Base-by-base conservation (phyloP, 2,329 filamentous ascomycete genomes). In the Colletotrichum abscissum region DNA sequence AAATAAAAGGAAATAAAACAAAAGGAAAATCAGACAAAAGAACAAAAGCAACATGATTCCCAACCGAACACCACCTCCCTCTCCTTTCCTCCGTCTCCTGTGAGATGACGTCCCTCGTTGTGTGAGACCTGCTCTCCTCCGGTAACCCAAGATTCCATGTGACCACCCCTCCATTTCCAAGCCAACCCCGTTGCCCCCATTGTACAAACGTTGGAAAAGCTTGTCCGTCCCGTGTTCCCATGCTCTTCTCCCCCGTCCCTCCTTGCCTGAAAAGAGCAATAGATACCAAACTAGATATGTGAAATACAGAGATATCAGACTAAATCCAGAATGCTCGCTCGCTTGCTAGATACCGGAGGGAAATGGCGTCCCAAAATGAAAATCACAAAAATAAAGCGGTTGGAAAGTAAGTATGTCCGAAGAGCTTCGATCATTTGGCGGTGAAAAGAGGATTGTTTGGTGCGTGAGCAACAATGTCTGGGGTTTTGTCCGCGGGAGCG, bases 401-500 rank as follows among this genome's bases (percentile, higher is more conserved):
- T 11, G 58, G 12, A 79, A 77, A 76, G 65, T 58, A 59, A 69
- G 38, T 30, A 64, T 68, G 65, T 63, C 72, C 72, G 59, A 67
- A 74, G 76, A 77, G 76, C 73, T 76, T 75, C 63, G 71, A 71
- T 72, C 73, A 68, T 71, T 35, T 19, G 63, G 42, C 49, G 74
- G 76, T 76, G 75, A 75, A 72, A 76, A 74, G 74, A 77, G 75
- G 75, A 79, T 77, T 79, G 76, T 81, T 81, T 79, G 78, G 80
- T 86, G 86, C 85, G 86, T 87, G 86, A 87, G 86, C 86, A 86
- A 84, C 83, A 82, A 74, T 81, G 77, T 85, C 83, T 86, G 81
- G 79, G 75, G 24, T 56, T 57, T 66, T 55, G 60, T 81, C 79
- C 79, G 77, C 78, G 77, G 79, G 77, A 79, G 80, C 76, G 75